Evolutionary conservation across 2,329 filamentous ascomycete genomes (phyloP).

Genomic region (Monilinia aucupariae): DNA sequence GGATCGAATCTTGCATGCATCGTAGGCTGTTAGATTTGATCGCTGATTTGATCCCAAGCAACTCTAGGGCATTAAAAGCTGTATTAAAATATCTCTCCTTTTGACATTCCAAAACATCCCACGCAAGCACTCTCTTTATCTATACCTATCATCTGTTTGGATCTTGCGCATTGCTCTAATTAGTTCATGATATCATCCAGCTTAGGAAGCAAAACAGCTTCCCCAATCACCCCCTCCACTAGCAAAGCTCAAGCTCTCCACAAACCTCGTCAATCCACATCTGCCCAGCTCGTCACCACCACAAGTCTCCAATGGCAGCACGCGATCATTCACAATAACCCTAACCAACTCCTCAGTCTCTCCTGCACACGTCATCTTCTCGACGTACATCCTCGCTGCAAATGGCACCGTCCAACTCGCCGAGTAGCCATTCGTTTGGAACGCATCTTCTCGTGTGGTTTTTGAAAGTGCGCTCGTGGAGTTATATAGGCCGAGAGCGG

Average conservation of each 20-base stretch:
- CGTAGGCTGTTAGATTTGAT: no score
- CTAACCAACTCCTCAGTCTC: conserved; percentile 66
- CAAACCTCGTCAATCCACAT: conserved; percentile 64
- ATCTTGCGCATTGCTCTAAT: neutral
- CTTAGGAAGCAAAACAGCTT: conserved; percentile 46
- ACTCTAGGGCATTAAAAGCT: neutral
- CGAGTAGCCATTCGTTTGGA: conserved; percentile 61
- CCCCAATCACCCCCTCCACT: conserved; percentile 67
- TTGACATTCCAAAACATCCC: neutral
- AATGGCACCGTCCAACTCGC: conserved; percentile 80
- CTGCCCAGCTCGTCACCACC: conserved; percentile 63
- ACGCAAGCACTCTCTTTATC: neutral
- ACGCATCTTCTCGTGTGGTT: conserved; percentile 44
- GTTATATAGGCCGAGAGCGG: conserved; percentile 74
- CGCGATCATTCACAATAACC: conserved; percentile 77
- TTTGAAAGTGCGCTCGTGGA: conserved; percentile 50
- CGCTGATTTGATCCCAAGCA: neutral
- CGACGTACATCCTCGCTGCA: conserved; percentile 73
- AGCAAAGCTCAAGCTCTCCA: conserved; percentile 71
- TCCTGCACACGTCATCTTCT: conserved; percentile 69
- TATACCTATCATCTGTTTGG: neutral
- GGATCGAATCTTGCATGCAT: neutral
- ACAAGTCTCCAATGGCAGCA: conserved; percentile 67
- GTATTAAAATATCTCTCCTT: neutral
- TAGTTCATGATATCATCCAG: neutral